A percentile compares a stretch with the other conserved stretches of the same genome.
phyloP scores from a whole-genome alignment of 225 moss, liverwort and hornwort species.

The Antitrichia curtipendula region DNA sequence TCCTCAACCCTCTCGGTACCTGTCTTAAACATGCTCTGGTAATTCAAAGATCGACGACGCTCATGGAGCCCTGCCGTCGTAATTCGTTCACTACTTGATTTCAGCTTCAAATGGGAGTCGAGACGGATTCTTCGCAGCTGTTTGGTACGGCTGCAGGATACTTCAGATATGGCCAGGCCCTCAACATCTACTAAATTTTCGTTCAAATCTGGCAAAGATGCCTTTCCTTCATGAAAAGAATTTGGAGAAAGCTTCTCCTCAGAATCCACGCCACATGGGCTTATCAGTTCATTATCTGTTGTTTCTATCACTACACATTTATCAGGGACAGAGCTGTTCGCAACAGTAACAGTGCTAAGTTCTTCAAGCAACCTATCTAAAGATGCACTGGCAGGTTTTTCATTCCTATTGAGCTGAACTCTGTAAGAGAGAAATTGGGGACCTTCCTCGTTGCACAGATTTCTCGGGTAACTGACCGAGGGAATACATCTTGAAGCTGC shows the following conservation, averaged over 20 bases:
- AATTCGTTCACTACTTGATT: not conserved
- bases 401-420: not conserved
- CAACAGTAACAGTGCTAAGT: not conserved
- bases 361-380: not conserved
- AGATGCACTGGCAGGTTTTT: not conserved
- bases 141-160: not conserved
- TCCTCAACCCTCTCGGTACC: not conserved
- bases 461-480: not conserved
- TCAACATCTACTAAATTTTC: not conserved
- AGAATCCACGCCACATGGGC: not conserved
- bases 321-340: not conserved
- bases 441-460: not conserved
- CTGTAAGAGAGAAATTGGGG: not conserved
- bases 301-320: not conserved
- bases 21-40: not conserved
- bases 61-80: not conserved
- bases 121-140: not conserved
- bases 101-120: not conserved
- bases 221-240: not conserved
- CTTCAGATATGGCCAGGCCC: not conserved
- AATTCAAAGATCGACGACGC: not conserved
- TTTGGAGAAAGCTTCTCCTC: not conserved
- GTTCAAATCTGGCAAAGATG: not conserved
- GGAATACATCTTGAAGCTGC: not conserved
- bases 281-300: not conserved